Conservation (phyloP, 2,329 filamentous ascomycete genomes). For the Penicillium sp. region DNA sequence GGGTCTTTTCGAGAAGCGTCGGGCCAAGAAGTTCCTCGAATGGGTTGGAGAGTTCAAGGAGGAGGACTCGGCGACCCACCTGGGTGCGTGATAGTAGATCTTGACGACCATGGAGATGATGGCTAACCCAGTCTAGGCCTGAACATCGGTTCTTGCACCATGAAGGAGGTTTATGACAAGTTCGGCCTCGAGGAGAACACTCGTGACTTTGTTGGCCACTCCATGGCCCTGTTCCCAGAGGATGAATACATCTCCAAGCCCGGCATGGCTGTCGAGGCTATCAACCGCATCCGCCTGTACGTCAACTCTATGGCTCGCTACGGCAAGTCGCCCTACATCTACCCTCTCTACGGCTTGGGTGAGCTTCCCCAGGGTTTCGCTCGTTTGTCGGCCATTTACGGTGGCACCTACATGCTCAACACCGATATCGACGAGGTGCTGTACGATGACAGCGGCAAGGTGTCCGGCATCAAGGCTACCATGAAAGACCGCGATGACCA, state of each 20-base stretch:
- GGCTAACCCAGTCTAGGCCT: conserved; percentile 59
- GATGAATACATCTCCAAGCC: conserved; percentile 77
- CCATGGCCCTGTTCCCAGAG: conserved; percentile 93
- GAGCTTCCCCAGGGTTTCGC: conserved; percentile 98
- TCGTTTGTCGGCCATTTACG: conserved; percentile 95
- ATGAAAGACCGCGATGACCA: conserved; percentile 83
- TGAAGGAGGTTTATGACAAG: conserved; percentile 99
- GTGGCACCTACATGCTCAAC: conserved; percentile 99
- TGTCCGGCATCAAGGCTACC: conserved; percentile 94
- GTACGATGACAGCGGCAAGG: conserved; percentile 74
- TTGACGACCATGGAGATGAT: background rate
- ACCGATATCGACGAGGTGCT: conserved; percentile 86
- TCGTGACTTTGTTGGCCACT: conserved; percentile 94
- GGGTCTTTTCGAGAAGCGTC: conserved; percentile 96
- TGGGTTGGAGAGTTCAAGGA: conserved; percentile 86
- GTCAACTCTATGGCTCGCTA: conserved; percentile 97
- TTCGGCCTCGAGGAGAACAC: conserved; percentile 88
- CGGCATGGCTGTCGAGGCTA: conserved; percentile 76
- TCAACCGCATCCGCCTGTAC: conserved; percentile 91
- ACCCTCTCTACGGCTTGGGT: conserved; percentile 94
- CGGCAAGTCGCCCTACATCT: conserved; percentile 98
- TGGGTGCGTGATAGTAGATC: conserved; percentile 59
- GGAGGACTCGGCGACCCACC: conserved; percentile 81
- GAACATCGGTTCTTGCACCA: conserved; percentile 73
- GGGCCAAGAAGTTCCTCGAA: conserved; percentile 94